Conservation (phyloP, 345 rosid genomes). For the Firmiana major region DNA sequence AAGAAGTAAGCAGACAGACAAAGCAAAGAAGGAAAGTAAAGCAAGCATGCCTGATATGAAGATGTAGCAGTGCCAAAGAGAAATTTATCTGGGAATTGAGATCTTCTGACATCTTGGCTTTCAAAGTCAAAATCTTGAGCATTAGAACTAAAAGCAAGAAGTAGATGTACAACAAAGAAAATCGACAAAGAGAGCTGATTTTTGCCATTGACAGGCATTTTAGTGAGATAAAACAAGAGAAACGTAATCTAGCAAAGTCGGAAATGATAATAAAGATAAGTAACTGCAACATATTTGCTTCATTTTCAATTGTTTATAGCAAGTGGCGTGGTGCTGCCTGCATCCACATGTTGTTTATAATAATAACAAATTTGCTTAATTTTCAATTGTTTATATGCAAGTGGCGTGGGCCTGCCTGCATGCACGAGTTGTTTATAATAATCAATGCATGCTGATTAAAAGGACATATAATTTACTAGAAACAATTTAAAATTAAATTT, state of each 20-base stretch:
- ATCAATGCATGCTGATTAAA: no score
- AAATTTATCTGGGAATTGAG: conserved; percentile 22
- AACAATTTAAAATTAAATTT: no score
- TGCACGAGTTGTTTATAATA: no score
- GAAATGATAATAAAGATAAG: neutral
- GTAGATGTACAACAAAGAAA: neutral
- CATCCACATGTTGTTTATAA: no score
- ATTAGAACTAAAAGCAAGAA: neutral
- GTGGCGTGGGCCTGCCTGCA: no score
- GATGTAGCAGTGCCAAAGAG: conserved; percentile 27
- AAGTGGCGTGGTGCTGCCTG: no score
- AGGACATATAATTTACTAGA: no score
- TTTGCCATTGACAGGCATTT: neutral
- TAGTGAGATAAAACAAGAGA: neutral
- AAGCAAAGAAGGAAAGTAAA: neutral
- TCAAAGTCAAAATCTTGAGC: neutral
- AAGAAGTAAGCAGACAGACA: neutral
- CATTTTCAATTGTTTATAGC: no score
- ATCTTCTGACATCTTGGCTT: conserved; percentile 13
- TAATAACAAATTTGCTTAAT: no score
- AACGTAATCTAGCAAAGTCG: neutral
- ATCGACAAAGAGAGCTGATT: neutral
- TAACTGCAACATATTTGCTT: no score
- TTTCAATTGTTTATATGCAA: no score
- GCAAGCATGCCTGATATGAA: conserved; percentile 18